Base-by-base conservation (phyloP, 352 stramenopile genomes). In the Pythium chondricola region DNA sequence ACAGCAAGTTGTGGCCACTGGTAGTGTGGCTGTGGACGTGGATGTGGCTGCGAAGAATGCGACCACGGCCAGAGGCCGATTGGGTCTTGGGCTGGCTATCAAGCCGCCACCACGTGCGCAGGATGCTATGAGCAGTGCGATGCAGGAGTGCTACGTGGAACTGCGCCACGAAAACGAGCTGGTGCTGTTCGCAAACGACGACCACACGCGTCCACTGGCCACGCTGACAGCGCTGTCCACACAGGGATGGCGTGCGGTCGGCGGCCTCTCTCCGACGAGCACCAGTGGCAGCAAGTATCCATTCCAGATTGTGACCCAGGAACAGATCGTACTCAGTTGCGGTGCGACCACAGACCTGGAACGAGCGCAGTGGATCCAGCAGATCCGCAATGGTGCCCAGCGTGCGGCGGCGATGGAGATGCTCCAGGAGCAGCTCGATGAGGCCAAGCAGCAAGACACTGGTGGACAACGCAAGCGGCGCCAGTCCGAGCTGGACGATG, bases 281-380 rank as follows among this genome's bases (percentile, higher is more conserved):
- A 61, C 40, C 29, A 36, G 48, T 6, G 38, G 33, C 17, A 33
- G 45, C 32, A 59, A 69, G 18, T 88, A 79, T 29, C 71, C 75
- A 3, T 88, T 88, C 38, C 71, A 88, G 39, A 68, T 88, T n/a
- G 37, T 85, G 27, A 85, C 75, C 5, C 64, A 83, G 17, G 69
- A 85, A 25, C 75, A 85, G 30, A 63, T 85, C 42, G 61, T 85
- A 4, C 27, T 88, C 24, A 83, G 71, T 46, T 85, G 73, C 25
- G 74, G 73, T 18, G 75, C 75, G 3, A 67, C 70, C 16, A 79
- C 66, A 0, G 75, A 88, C 44, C 30, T 77, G 3, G 69, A 85
- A 17, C 61, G 75, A 25, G 75, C 73, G 6, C 74, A 69, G 22
- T 88, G 75, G 75, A 84, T 88, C 39, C 71, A 78, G 17, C 75